A percentile compares a stretch with the other conserved stretches of the same genome.
phyloP scores from a whole-genome alignment of 2,329 filamentous ascomycete species.

The Microsporum audouinii region DNA sequence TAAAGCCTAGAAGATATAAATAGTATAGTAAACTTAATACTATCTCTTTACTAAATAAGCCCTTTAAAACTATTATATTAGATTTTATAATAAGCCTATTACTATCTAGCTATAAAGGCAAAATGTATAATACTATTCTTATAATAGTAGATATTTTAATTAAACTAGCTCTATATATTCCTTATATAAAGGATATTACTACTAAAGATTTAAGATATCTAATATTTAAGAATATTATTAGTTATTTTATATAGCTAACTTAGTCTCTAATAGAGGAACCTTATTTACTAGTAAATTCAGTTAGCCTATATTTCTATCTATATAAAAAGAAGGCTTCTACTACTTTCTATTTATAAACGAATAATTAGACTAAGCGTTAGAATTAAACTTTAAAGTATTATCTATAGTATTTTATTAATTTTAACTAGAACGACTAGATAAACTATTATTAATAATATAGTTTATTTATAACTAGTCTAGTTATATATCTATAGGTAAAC shows the following conservation, averaged over 20 bases:
- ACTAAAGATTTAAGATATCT: background rate
- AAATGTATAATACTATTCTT: background rate
- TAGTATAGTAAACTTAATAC: background rate
- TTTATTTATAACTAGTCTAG: no score
- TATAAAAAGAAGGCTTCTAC: background rate
- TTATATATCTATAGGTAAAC: no score
- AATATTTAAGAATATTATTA: background rate
- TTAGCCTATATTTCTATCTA: background rate
- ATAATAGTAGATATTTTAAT: background rate
- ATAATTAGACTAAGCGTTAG: no score
- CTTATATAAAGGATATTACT: background rate
- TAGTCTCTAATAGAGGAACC: background rate
- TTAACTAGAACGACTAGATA: background rate
- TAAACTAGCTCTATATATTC: background rate
- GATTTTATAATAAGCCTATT: background rate
- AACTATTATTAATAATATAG: no score
- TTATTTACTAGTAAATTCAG: background rate
- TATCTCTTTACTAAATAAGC: background rate
- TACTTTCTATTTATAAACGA: background rate
- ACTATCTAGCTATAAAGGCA: background rate
- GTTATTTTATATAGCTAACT: background rate
- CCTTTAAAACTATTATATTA: background rate
- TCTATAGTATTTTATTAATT: background rate
- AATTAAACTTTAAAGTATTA: background rate
- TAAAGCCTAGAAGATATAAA: background rate